Evolutionary conservation across 192 early-diverging fungal genomes (phyloP).

Genomic region (Mortierella alpina): DNA sequence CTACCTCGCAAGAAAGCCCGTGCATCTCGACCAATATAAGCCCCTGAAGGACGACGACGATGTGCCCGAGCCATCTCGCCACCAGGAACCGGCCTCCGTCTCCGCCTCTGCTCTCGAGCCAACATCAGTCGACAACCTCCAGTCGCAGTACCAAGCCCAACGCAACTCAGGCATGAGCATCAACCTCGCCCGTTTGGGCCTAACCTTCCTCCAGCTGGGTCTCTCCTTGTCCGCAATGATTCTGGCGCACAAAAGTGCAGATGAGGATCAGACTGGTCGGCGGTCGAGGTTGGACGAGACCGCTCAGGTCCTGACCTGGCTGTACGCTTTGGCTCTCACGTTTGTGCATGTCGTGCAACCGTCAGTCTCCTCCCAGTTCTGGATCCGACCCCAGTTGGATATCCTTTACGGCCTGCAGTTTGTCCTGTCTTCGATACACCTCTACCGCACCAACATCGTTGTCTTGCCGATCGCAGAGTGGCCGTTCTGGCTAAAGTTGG

Average conservation of each 20-base stretch:
- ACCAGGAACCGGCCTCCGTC: not conserved
- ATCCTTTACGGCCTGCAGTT: slow-evolving; percentile 18
- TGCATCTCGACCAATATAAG: slow-evolving; percentile 39
- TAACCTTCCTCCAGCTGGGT: slow-evolving; percentile 17
- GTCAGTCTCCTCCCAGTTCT: slow-evolving; percentile 22
- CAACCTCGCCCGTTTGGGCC: slow-evolving; percentile 24
- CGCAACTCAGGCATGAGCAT: slow-evolving; percentile 29
- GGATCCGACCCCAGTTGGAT: slow-evolving; percentile 33
- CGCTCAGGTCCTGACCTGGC: slow-evolving; percentile 19
- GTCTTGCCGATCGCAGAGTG: slow-evolving; percentile 4
- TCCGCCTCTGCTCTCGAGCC: not conserved
- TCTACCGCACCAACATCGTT: slow-evolving; percentile 7
- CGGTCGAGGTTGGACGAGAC: slow-evolving; percentile 2
- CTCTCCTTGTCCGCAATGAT: slow-evolving; percentile 13
- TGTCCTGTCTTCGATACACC: slow-evolving; percentile 1
- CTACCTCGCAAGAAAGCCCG: slow-evolving; percentile 33
- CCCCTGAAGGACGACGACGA: slow-evolving; percentile 3
- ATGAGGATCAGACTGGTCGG: not conserved
- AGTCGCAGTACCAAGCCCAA: slow-evolving; percentile 35
- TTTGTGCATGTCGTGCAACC: slow-evolving; percentile 25
- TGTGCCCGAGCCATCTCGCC: not conserved
- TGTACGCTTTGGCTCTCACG: slow-evolving; percentile 15
- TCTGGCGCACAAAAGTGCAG: not conserved
- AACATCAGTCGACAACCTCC: slow-evolving; percentile 13
- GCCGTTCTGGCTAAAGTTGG: slow-evolving; percentile 22